Base-by-base conservation (phyloP, 768 basidiomycete genomes). In the Lactarius hatsudake region DNA sequence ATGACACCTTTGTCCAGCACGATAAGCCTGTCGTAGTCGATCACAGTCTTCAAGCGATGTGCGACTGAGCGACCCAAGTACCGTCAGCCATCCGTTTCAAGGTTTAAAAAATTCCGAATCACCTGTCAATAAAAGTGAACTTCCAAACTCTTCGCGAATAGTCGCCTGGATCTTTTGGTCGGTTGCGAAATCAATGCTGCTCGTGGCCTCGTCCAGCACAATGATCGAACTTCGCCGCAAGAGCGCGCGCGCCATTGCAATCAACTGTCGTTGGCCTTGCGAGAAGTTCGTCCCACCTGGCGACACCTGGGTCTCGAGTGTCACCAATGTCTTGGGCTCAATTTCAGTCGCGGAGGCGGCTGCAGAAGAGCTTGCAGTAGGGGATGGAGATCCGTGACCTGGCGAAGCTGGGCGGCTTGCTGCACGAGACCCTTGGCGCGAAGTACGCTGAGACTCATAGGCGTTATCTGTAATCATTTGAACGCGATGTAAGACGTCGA, bases 211-310 rank as follows among this genome's bases (percentile, higher is more conserved):
- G 69, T 92, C 93, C 45, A 93, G 78, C 18, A 94, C 84, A 60
- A 94, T 87, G 69, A 94, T 85, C 15, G 87, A 78, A 72, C 87
- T 91, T 8, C 85, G 82, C 20, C 90, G 80, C 36, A 93, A 79
- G 26, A 94, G 78, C 0, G 93, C 91, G 6, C 93, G 83, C 0
- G 92, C 93, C 89, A 94, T 89, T 1, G 91, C 89, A 62, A 94
- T 90, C 18, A 94, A 78, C 72, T 98, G 95, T 12, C 94, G 77
- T 74, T 98, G 94, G 12, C 96, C 95, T 66, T 94, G 92, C 1
- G 92, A 95, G 76, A 97, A 96, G 78, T 97, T 96, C 36, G 87
- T 82, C 0, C 94, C 94, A 0, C 94, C 94, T 0, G 91, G 82
- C 0, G 92, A 92, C 10, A 96, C 89, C 67, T 89, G 86, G 0